Evolutionary conservation across 306 rosid species (phyloP).

Genomic region (Cucurbita maxima): DNA sequence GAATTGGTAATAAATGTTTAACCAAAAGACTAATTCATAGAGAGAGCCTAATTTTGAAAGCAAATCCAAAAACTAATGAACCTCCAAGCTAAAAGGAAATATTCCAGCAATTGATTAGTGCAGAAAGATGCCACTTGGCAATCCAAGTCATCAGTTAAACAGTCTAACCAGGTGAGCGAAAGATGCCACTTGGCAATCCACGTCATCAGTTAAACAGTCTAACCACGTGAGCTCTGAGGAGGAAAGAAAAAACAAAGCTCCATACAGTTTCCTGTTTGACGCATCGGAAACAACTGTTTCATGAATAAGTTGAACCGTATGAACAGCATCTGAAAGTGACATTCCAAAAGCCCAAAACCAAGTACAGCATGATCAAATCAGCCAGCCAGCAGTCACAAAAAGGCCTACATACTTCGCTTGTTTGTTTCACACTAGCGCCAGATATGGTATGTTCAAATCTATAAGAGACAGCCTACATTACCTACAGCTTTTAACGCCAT

Average conservation of each 20-base stretch:
- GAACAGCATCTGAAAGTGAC: not conserved
- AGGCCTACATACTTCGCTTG: not conserved
- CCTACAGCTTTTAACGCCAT: constrained; percentile 12
- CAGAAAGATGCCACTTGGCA: not conserved
- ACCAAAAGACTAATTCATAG: not conserved
- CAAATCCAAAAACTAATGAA: not conserved
- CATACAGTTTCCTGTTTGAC: not conserved
- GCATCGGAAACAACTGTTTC: not conserved
- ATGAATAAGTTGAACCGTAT: not conserved
- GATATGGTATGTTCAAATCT: not conserved
- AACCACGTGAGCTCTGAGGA: not conserved
- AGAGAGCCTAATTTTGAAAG: not conserved
- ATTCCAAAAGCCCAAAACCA: constrained; percentile 1
- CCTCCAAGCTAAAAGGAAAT: not conserved
- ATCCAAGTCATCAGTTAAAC: not conserved
- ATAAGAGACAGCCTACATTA: not conserved
- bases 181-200: not conserved
- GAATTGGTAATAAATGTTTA: not conserved
- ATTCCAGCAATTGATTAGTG: not conserved
- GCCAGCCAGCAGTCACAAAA: not conserved
- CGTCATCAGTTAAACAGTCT: not conserved
- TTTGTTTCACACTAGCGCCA: not conserved
- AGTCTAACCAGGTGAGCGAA: not conserved
- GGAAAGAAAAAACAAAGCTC: not conserved
- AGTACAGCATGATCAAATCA: not conserved